phyloP scores from a whole-genome alignment of 768 basidiomycete species.

The Cystobasidium ongulense region DNA sequence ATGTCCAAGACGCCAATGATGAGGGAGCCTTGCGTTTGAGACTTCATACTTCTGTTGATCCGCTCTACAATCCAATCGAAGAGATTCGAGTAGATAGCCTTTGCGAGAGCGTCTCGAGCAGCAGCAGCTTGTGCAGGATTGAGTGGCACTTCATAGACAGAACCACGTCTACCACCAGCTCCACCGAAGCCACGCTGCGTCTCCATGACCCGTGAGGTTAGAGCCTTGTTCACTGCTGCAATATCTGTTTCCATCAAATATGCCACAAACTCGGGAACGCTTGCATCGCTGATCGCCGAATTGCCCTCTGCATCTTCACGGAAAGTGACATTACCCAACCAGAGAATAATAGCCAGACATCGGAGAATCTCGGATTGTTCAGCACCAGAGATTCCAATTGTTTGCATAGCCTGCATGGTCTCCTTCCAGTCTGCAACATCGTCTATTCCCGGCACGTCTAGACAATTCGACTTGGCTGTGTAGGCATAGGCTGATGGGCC shows the following conservation, averaged over 20 bases:
- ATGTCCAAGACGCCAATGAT: constrained; percentile 96
- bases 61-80: constrained; percentile 99
- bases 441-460: constrained; percentile 82
- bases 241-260: constrained; percentile 86
- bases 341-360: constrained; percentile 80
- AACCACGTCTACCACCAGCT: constrained; percentile 71
- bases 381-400: constrained; percentile 71
- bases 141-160: constrained; percentile 81
- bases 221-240: constrained; percentile 69
- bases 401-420: constrained; percentile 88
- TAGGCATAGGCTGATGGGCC: constrained; percentile 93
- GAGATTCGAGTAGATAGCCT: constrained; percentile 94
- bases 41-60: constrained; percentile 92
- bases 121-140: constrained; percentile 84
- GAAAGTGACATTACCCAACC: constrained; percentile 95
- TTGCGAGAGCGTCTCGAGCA: constrained; percentile 82
- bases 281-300: constrained; percentile 65
- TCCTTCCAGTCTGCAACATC: constrained; percentile 79
- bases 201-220: constrained; percentile 79
- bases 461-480: constrained; percentile 81
- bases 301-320: constrained; percentile 82
- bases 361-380: constrained; percentile 91
- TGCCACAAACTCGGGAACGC: constrained; percentile 87
- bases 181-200: constrained; percentile 61
- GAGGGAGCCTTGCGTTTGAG: constrained; percentile 62